A percentile compares a stretch with the other conserved stretches of the same genome.
These are phyloP conservation scores for Tremellales sp. DNA, from an alignment of 1,284 basidiomycete species.

Conservation along the genomic window DNA sequence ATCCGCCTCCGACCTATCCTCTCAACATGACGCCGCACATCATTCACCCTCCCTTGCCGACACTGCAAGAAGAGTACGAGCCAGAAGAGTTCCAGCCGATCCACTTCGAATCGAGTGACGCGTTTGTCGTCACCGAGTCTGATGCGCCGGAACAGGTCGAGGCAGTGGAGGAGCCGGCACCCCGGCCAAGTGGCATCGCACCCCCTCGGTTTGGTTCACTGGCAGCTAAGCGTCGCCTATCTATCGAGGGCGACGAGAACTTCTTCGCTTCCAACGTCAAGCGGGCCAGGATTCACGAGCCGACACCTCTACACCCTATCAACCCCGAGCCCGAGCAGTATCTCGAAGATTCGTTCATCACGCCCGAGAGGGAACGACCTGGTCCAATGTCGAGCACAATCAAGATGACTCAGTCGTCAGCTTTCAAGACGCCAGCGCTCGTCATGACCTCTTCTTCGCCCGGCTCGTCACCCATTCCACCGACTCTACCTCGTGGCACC, in stretches of 20 bases:
- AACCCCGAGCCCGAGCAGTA: constrained; percentile 21
- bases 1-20: neutral
- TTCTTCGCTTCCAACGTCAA: constrained; percentile 30
- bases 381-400: constrained; percentile 5
- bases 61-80: constrained; percentile 7
- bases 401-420: constrained; percentile 24
- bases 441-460: constrained; percentile 45
- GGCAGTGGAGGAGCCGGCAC: neutral
- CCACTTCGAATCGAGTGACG: constrained; percentile 4
- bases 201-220: constrained; percentile 18
- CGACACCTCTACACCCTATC: constrained; percentile 29
- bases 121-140: neutral
- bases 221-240: constrained; percentile 13
- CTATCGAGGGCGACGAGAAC: constrained; percentile 37
- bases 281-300: constrained; percentile 31
- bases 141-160: too few species aligned
- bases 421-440: constrained; percentile 42
- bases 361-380: constrained; percentile 35
- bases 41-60: constrained; percentile 11
- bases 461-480: constrained; percentile 47
- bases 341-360: constrained; percentile 38
- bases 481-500: constrained; percentile 36
- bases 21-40: constrained; percentile 2
- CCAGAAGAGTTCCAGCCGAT: neutral
- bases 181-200: constrained; percentile 5